These are phyloP conservation scores for Solanum chiquidenum DNA, from an alignment of 257 asterid genomes.

Conservation along the genomic window DNA sequence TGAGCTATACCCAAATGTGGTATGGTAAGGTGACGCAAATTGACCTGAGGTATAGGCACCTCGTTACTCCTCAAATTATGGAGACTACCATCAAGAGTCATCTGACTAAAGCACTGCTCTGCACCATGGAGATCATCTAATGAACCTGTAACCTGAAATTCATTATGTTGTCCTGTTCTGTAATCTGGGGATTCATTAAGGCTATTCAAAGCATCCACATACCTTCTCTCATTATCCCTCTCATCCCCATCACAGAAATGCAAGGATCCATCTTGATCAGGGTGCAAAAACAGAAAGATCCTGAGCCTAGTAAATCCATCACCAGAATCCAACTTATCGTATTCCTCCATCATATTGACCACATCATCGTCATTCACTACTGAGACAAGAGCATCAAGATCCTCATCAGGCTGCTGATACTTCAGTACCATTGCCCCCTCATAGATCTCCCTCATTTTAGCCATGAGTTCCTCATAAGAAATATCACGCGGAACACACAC, in stretches of 20 bases:
- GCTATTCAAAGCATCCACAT: constrained; percentile 91
- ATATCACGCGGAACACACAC: constrained; percentile 72
- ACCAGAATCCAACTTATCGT: constrained; percentile 73
- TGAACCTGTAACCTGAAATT: constrained; percentile 31
- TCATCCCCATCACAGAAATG: constrained; percentile 85
- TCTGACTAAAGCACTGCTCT: constrained; percentile 64
- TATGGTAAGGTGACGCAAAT: constrained; percentile 54
- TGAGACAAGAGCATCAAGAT: constrained; percentile 94
- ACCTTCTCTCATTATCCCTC: constrained; percentile 87
- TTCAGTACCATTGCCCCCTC: constrained; percentile 67
- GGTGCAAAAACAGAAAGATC: constrained; percentile 54
- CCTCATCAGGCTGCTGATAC: constrained; percentile 98
- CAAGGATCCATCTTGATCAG: constrained; percentile 66
- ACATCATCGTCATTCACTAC: constrained; percentile 96
- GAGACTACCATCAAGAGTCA: constrained; percentile 58
- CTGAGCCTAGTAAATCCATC: constrained; percentile 87
- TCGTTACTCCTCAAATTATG: constrained; percentile 76
- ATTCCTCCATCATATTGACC: constrained; percentile 97
- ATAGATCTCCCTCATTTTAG: constrained; percentile 80
- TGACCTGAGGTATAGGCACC: constrained; percentile 60
- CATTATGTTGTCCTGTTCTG: constrained; percentile 43
- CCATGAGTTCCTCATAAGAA: constrained; percentile 72
- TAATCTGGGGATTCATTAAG: constrained; percentile 84
- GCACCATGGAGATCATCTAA: constrained; percentile 52
- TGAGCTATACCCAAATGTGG: constrained; percentile 65